Base-by-base conservation (phyloP, 345 rosid species). In the Hibiscus mutabilis region DNA sequence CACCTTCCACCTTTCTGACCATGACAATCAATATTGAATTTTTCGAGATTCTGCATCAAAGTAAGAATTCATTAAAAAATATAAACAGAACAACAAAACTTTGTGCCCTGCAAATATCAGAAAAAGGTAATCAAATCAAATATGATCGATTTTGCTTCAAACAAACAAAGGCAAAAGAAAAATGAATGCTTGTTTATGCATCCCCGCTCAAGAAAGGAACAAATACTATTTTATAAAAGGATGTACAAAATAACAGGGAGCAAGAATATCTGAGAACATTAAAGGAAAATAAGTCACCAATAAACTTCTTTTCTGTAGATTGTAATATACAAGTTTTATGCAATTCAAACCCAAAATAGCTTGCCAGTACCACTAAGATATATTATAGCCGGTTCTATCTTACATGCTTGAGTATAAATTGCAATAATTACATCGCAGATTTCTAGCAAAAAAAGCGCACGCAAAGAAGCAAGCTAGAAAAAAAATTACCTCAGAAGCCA, bases 41-140 rank as follows among this genome's bases (percentile, higher is more conserved):
- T 95, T 73, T 83, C 90, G 0, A 79, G 82, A 68, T 83, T 80
- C 90, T 90, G 93, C 79, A 52, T 70, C 27, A 83, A 84, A 67
- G 73, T 55, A 79, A 79, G 59, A 70, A 70, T 47, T 66, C 9
- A 60, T 81, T 52, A 84, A 79, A 70, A 75, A 21, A 73, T n/a
- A 57, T 75, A 14, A 35, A 27, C 29, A 27, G n/a, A n/a, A n/a
- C n/a, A 73, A 29, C 15, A 49, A 75, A 67, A 66, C 65, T 46
- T 55, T 22, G 75, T 42, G 64, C 67, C 72, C 14, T 53, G 37
- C 59, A 66, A 66, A 24, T 5, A 21, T 14, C 6, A 15, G 13
- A 14, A 21, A 42, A 65, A 65, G 18, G 52, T 21, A 65, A 44
- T 42, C 9, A 21, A 44, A 5, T 65, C 53, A 22, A 5, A 65